These are phyloP conservation scores for Sporothrix brunneoviolacea DNA, from an alignment of 2,329 filamentous ascomycete genomes.

Conservation along the genomic window DNA sequence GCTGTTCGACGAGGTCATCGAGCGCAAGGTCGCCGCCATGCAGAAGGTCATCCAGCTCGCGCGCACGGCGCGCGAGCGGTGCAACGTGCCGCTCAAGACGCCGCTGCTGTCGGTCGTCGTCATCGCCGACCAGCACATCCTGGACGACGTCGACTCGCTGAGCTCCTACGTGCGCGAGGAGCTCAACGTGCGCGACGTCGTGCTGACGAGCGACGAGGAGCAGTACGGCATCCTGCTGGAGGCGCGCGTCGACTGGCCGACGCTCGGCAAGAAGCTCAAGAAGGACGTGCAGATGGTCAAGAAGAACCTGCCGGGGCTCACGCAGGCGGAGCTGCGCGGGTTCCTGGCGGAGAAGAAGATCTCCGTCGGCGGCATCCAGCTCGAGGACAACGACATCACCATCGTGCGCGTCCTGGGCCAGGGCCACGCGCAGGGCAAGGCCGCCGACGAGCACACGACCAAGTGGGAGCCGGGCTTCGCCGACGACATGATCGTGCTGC, in stretches of 20 bases:
- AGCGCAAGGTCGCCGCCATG: constrained; percentile 84
- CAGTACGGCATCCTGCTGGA: constrained; percentile 91
- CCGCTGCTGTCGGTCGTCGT: constrained; percentile 85
- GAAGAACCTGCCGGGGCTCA: constrained; percentile 75
- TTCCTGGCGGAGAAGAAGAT: constrained; percentile 72
- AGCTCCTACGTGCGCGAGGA: constrained; percentile 88
- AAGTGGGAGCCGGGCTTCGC: constrained; percentile 38
- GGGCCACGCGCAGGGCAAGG: constrained; percentile 56
- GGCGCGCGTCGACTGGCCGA: constrained; percentile 85
- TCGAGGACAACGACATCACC: constrained; percentile 75
- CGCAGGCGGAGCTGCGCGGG: constrained; percentile 70
- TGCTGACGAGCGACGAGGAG: constrained; percentile 79
- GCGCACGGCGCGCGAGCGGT: constrained; percentile 77
- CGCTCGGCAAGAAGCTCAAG: constrained; percentile 93
- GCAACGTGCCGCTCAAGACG: constrained; percentile 79
- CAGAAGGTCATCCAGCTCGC: constrained; percentile 91
- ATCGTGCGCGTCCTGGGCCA: constrained; percentile 75
- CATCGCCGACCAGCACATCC: constrained; percentile 76
- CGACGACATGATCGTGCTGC: constrained; percentile 74
- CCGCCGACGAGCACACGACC: constrained; percentile 71
- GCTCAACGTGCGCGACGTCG: constrained; percentile 78
- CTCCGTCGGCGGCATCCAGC: constrained; percentile 74
- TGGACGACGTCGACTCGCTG: constrained; percentile 79
- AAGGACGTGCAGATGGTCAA: constrained; percentile 90
- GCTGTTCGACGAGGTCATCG: constrained; percentile 78